phyloP scores from a whole-genome alignment of 768 basidiomycete species.

The Boletus sensibilis region DNA sequence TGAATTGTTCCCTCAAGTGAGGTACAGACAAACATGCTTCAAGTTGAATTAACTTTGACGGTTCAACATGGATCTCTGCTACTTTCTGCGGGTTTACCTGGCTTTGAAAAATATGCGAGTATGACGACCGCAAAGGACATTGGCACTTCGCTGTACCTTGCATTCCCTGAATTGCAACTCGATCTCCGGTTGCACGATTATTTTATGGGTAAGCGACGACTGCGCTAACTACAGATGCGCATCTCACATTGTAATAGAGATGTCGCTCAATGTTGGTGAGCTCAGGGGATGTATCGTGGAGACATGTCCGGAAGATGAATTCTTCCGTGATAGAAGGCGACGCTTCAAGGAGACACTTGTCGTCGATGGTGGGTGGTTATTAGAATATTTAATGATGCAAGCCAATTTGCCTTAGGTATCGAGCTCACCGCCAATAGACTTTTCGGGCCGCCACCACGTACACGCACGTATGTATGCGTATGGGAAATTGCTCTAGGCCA shows the following conservation, averaged over 20 bases:
- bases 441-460: conserved; percentile 85
- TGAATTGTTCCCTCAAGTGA: conserved; percentile 7
- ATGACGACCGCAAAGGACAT: conserved; percentile 36
- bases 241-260: conserved; percentile 47
- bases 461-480: conserved; percentile 84
- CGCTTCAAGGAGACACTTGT: conserved; percentile 39
- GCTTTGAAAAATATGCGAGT: conserved; percentile 44
- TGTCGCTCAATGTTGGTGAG: conserved; percentile 71
- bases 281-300: conserved; percentile 51
- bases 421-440: conserved; percentile 81
- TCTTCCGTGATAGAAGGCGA: conserved; percentile 22
- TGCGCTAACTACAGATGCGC: not conserved
- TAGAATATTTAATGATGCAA: not conserved
- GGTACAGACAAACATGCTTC: conserved; percentile 76
- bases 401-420: conserved; percentile 47
- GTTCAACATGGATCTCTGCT: conserved; percentile 54
- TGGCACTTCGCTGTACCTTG: conserved; percentile 55
- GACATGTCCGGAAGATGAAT: conserved; percentile 46
- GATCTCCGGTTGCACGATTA: conserved; percentile 80
- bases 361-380: conserved; percentile 44
- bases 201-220: conserved; percentile 68
- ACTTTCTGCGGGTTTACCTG: conserved; percentile 66
- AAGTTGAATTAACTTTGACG: conserved; percentile 62
- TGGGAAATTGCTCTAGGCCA: conserved; percentile 85
- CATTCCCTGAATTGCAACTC: conserved; percentile 68